Base-by-base conservation (phyloP, 2,329 filamentous ascomycete genomes). In the Aaosphaeria arxii region DNA sequence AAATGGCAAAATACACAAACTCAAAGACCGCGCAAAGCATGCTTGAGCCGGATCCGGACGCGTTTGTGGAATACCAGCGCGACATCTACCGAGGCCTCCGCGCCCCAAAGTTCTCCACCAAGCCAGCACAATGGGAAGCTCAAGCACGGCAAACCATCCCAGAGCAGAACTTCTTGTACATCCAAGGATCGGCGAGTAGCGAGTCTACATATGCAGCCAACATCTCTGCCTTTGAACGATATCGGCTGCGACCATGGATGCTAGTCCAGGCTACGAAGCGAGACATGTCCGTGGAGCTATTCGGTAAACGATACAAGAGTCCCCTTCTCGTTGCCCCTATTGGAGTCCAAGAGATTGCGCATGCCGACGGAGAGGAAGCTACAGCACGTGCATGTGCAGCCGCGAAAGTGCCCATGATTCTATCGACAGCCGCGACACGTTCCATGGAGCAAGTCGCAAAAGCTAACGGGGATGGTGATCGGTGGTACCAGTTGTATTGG, bases 401-500 rank as follows among this genome's bases (percentile, higher is more conserved):
- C 11, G 71, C 84, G 1, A 74, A 77, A 1, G 75, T 90, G 0
- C 86, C 87, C 0, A 88, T 84, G 66, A 83, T 83, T 45, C 72
- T 89, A 43, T 85, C 80, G 51, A 89, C 86, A 1, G 85, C 86
- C 1, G 78, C 82, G 3, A 79, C 79, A 2, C 75, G 78, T 31
- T 79, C 78, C 1, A 85, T 89, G 49, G 86, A 89, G 62, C 80
- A 89, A 43, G 79, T 88, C 0, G 84, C 83, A 0, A 60, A 73
- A 6, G 82, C 82, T 0, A 82, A 78, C 44, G 79, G 78, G 0
- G 69, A 78, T 5, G 81, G 81, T 1, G 74, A 78, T 31, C 73
- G 85, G 7, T 91, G 85, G 85, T 91, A 79, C 63, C 87, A 91
- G 62, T 77, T 91, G 0, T 91, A 91, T 71, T 89, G 86, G 84